Percentiles rank a stretch among this genome's conserved stretches.
Conservation (phyloP, 306 rosid species). For the Bauhinia variegata region DNA sequence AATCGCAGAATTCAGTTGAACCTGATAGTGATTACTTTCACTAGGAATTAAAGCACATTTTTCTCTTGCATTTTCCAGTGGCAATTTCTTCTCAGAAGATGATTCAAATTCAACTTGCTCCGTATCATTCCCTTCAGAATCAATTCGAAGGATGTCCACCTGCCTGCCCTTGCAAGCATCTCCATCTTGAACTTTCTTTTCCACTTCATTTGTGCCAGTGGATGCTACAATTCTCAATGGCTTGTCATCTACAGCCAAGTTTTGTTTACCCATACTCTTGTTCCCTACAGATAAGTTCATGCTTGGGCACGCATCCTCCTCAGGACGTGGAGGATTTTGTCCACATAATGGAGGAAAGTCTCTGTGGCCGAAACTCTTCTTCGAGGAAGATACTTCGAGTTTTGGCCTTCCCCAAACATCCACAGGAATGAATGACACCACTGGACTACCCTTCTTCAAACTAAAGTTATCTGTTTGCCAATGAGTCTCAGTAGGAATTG, state of each 20-base stretch:
- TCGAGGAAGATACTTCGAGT: conserved; percentile 59
- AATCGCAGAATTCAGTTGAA: conserved; percentile 39
- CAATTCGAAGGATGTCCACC: conserved; percentile 27
- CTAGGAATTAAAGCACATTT: conserved; percentile 26
- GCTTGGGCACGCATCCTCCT: conserved; percentile 32
- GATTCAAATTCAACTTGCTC: conserved; percentile 27
- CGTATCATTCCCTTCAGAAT: conserved; percentile 32
- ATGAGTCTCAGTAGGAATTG: not conserved
- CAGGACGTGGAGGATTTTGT: conserved; percentile 48
- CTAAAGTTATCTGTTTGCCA: conserved; percentile 1
- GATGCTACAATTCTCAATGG: conserved; percentile 22
- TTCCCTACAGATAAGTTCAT: conserved; percentile 28
- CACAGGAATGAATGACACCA: not conserved
- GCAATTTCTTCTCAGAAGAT: conserved; percentile 29
- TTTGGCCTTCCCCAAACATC: conserved; percentile 35
- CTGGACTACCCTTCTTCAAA: not conserved
- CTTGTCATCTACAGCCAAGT: conserved; percentile 36
- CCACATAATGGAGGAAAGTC: conserved; percentile 78
- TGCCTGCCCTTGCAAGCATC: conserved; percentile 35
- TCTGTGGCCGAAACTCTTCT: conserved; percentile 73
- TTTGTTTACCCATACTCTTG: conserved; percentile 34
- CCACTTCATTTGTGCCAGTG: conserved; percentile 32
- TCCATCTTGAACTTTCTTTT: conserved; percentile 43
- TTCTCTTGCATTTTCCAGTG: conserved; percentile 30
- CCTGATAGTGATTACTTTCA: conserved; percentile 37